phyloP scores from a whole-genome alignment of 495 filamentous ascomycete species.

The Podospora fimiseda region DNA sequence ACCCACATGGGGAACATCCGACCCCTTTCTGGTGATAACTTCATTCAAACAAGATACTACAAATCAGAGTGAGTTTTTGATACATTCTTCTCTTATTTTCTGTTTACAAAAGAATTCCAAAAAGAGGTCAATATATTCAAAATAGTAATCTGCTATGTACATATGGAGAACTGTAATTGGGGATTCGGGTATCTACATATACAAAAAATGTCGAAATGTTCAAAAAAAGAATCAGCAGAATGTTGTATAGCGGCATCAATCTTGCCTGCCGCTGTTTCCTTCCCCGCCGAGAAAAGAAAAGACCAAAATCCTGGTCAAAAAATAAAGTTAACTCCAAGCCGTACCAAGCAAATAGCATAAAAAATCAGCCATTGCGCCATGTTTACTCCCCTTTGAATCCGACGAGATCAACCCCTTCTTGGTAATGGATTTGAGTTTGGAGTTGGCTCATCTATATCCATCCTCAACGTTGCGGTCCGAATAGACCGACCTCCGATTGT shows the following conservation, averaged over 20 bases:
- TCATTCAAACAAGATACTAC: too few species aligned
- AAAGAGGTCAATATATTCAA: too few species aligned
- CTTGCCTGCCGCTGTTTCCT: background rate
- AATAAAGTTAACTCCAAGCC: background rate
- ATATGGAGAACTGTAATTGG: background rate
- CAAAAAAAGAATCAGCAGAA: background rate
- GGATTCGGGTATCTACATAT: slow-evolving; percentile 11
- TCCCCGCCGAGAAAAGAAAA: too few species aligned
- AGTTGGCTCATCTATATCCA: background rate
- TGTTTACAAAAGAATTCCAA: background rate
- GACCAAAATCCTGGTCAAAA: too few species aligned
- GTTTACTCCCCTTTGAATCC: slow-evolving; percentile 9
- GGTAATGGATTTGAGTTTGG: background rate
- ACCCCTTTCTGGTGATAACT: background rate
- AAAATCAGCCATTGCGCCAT: background rate
- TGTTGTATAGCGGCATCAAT: slow-evolving; percentile 1
- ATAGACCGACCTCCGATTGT: slow-evolving; percentile 23
- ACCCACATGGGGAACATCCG: background rate
- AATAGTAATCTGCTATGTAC: slow-evolving; percentile 1
- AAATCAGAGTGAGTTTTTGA: too few species aligned
- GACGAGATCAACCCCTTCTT: background rate
- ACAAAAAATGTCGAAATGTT: too few species aligned
- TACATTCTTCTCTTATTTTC: too few species aligned
- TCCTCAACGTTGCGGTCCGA: slow-evolving; percentile 4
- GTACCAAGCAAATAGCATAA: background rate